Evolutionary conservation across 495 filamentous ascomycete species (phyloP).

Genomic region (Xanthoparmelia taractica): DNA sequence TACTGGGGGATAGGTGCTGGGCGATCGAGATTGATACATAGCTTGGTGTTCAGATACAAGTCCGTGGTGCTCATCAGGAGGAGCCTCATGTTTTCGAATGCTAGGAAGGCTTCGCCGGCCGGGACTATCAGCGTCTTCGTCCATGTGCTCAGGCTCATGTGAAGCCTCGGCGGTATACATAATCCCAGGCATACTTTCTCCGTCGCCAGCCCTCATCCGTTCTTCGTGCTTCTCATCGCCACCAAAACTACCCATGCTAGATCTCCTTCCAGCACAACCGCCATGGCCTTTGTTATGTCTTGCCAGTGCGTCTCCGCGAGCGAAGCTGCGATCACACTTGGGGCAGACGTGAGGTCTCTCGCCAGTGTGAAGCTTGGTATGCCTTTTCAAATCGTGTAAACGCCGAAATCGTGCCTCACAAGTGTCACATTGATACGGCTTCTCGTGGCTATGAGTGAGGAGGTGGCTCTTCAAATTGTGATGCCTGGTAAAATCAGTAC

Average conservation of each 20-base stretch:
- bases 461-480: constrained; percentile 99
- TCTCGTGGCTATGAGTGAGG: constrained; percentile 96
- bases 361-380: constrained; percentile 92
- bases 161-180: constrained; percentile 53
- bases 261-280: constrained; percentile 83
- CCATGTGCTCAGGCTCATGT: constrained; percentile 50
- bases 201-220: constrained; percentile 39
- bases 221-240: constrained; percentile 70
- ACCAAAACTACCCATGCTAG: constrained; percentile 78
- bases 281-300: constrained; percentile 94
- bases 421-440: constrained; percentile 84
- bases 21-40: constrained; percentile 50
- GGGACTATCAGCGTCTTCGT: constrained; percentile 49
- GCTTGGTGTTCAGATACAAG: constrained; percentile 40
- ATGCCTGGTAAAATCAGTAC: constrained; percentile 93
- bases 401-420: constrained; percentile 86
- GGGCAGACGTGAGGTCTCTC: constrained; percentile 91
- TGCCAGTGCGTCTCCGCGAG: constrained; percentile 87
- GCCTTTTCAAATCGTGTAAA: constrained; percentile 91
- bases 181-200: constrained; percentile 72
- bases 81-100: constrained; percentile 60
- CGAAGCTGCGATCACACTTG: constrained; percentile 90
- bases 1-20: constrained; percentile 73
- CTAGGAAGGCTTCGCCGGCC: constrained; percentile 55
- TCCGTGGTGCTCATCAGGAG: constrained; percentile 37